Base-by-base conservation (phyloP, 306 rosid species). In the Prunus davidiana region DNA sequence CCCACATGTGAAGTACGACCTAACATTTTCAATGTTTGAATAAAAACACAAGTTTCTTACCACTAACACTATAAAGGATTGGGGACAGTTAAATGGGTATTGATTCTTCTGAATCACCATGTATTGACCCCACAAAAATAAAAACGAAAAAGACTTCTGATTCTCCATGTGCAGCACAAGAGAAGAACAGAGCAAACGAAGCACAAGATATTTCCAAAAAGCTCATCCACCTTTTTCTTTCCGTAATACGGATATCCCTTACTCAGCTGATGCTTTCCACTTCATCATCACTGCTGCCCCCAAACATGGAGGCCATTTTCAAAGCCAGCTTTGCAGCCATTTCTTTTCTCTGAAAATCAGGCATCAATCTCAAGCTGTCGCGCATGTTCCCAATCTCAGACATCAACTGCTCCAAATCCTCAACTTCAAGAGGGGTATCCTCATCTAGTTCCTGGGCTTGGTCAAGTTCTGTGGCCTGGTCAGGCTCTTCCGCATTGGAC, bases 221-320 rank as follows among this genome's bases (percentile, higher is more conserved):
- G 32, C 50, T 30, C 62, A 51, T 27, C 19, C 16, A 12, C 30
- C 54, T 2, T 55, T 24, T 56, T 15, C 52, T 25, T 55, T 71
- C 7, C 32, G 12, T 15, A 47, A 41, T 6, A 34, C 8, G 41
- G 41, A 13, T 55, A 38, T 27, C 20, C 14, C 16, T 71, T 7
- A 14, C 41, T 15, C 1, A 38, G 12, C 58, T 60, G 82, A 82
- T 80, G 73, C 67, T 82, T 82, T 86, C 88, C 65, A 78, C 90
- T 25, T 91, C 98, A 67, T 89, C 79, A 3, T 85, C 98, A 78
- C 93, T 91, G 28, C 73, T 85, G 30, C 89, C 98, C 65, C 89
- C 91, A 81, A 90, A 94, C 84, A 91, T 80, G 79, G 91, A 62
- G 68, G 97, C 98, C 97, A 91, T 90, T 87, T 89, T 91, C 93